Evolutionary conservation across 2,329 filamentous ascomycete genomes (phyloP).

Genomic region (Tolypocladium album): DNA sequence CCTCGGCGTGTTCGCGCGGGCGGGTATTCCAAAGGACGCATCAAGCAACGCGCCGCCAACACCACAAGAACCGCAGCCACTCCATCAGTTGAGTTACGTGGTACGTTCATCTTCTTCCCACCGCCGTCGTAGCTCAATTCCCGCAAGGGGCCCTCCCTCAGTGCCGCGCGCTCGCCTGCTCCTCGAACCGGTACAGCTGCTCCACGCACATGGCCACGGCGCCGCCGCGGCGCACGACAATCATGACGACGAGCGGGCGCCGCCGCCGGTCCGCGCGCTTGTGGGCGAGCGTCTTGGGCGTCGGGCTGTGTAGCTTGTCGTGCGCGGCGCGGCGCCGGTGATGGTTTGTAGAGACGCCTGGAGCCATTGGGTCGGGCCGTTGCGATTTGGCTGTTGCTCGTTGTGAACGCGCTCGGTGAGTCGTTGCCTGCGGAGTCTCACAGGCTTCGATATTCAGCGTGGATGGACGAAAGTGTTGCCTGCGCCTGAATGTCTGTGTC

Average conservation of each 20-base stretch:
- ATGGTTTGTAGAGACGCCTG: background rate
- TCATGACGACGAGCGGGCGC: background rate
- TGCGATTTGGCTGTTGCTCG: background rate
- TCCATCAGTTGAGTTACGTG: no score
- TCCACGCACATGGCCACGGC: constrained; percentile 40
- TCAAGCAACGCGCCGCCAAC: no score
- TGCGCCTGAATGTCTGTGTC: no score
- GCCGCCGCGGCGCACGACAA: background rate
- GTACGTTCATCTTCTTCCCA: no score
- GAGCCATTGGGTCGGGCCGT: background rate
- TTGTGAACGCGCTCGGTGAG: background rate
- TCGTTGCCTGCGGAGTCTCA: background rate
- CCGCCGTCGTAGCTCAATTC: background rate
- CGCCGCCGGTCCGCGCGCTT: background rate
- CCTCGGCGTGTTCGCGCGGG: no score
- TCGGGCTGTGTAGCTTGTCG: background rate
- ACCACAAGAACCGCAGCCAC: no score
- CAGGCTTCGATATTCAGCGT: background rate
- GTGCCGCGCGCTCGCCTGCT: constrained; percentile 32
- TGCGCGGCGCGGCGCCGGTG: background rate
- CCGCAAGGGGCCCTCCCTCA: background rate
- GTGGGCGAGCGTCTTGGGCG: background rate
- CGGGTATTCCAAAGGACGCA: no score
- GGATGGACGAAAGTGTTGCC: background rate
- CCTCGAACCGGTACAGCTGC: constrained; percentile 65